Percentiles rank a stretch among this genome's conserved stretches.
Conservation (phyloP, 2,329 filamentous ascomycete species). For the Trichoderma guizhouense region DNA sequence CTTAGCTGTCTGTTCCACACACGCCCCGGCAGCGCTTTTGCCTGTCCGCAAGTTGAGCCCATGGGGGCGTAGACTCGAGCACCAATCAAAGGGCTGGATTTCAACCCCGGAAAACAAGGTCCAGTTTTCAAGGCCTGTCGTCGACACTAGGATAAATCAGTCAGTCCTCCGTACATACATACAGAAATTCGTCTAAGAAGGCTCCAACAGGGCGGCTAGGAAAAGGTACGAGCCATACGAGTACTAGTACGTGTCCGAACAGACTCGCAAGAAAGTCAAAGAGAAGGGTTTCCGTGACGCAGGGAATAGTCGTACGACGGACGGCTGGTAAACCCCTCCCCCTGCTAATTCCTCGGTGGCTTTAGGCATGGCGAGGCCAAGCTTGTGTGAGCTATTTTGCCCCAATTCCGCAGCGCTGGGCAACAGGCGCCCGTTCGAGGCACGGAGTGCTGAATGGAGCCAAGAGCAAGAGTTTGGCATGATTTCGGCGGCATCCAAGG, state of each 20-base stretch:
- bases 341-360: neutral
- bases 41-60: neutral
- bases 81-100: neutral
- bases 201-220: slow-evolving; percentile 3
- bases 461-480: neutral
- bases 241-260: neutral
- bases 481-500: neutral
- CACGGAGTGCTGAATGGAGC: neutral
- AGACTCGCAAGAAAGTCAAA: neutral
- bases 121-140: slow-evolving; percentile 14
- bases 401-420: neutral
- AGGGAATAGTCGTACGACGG: neutral
- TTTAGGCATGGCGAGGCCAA: neutral
- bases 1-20: slow-evolving; percentile 8
- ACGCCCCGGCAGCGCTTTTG: neutral
- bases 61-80: neutral
- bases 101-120: slow-evolving; percentile 16
- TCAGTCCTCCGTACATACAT: slow-evolving; percentile 4
- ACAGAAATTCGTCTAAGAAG: neutral
- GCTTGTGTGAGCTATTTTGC: neutral
- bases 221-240: neutral
- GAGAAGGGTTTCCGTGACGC: neutral
- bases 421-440: neutral
- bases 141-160: slow-evolving; percentile 7
- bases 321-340: neutral